Conservation (phyloP, 129 eudicot species). For the Pulicaria dysenterica region DNA sequence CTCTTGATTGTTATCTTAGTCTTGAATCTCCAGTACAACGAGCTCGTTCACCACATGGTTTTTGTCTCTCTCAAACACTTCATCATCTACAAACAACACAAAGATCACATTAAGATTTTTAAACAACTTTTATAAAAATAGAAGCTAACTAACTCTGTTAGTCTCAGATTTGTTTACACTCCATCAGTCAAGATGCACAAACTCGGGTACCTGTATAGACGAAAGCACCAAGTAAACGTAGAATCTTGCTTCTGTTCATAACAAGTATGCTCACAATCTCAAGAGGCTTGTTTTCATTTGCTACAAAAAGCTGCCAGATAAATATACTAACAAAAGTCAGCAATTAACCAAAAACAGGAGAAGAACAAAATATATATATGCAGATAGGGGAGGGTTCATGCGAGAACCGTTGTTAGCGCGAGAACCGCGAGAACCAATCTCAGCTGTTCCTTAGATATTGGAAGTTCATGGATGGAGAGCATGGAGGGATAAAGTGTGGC, state of each 20-base stretch:
- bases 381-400: no score
- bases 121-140: neutral
- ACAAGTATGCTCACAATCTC: slow-evolving; percentile 58
- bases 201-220: slow-evolving; percentile 54
- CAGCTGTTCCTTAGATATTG: no score
- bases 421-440: no score
- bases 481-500: no score
- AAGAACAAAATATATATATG: neutral
- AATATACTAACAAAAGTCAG: slow-evolving; percentile 1
- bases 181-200: no score
- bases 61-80: slow-evolving; percentile 69
- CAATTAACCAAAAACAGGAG: neutral
- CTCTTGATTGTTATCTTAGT: slow-evolving; percentile 2
- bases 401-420: no score
- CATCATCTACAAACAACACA: slow-evolving; percentile 55
- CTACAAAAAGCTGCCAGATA: slow-evolving; percentile 69
- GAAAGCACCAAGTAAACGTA: slow-evolving; percentile 58
- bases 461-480: no score
- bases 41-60: slow-evolving; percentile 58
- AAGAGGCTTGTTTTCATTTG: slow-evolving; percentile 59
- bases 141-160: neutral
- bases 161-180: no score
- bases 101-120: neutral
- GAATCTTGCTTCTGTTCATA: slow-evolving; percentile 63
- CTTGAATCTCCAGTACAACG: slow-evolving; percentile 35